phyloP scores from a whole-genome alignment of 2,329 filamentous ascomycete genomes.

The Aspergillus fumigatiaffinis region DNA sequence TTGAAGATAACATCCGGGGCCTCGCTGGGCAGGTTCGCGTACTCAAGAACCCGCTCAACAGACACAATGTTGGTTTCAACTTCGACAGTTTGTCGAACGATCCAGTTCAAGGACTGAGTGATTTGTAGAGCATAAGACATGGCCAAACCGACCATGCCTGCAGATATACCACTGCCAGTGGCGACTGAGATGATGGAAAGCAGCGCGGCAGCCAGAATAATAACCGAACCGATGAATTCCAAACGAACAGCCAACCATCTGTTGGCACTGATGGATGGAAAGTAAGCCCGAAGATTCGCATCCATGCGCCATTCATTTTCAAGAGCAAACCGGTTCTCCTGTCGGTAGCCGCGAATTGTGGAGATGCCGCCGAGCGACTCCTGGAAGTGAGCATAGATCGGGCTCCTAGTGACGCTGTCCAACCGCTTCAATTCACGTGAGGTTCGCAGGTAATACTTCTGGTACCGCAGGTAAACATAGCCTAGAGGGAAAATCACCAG shows the following conservation, averaged over 20 bases:
- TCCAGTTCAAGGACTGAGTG: conserved; percentile 97
- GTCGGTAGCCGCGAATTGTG: conserved; percentile 91
- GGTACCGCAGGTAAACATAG: conserved; percentile 83
- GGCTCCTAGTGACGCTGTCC: conserved; percentile 91
- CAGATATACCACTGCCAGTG: conserved; percentile 58
- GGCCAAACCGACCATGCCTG: conserved; percentile 80
- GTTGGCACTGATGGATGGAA: conserved; percentile 89
- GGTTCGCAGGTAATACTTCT: conserved; percentile 93
- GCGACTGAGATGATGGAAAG: conserved; percentile 79
- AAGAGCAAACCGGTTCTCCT: conserved; percentile 78
- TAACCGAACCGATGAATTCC: conserved; percentile 90
- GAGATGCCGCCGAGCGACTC: conserved; percentile 91
- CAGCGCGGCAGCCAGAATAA: conserved; percentile 82
- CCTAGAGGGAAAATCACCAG: conserved; percentile 76
- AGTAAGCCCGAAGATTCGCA: conserved; percentile 89
- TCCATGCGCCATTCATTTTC: conserved; percentile 99
- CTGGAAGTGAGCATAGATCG: conserved; percentile 97
- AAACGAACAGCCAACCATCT: conserved; percentile 92
- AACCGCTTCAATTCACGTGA: conserved; percentile 94
- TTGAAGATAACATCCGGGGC: conserved; percentile 90
- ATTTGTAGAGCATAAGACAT: conserved; percentile 99
- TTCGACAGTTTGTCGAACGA: conserved; percentile 95
- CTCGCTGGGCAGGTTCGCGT: conserved; percentile 85
- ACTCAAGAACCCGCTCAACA: conserved; percentile 95
- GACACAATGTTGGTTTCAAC: conserved; percentile 99